Conservation (phyloP, 331 rosid species). For the Quercus tomentella region DNA sequence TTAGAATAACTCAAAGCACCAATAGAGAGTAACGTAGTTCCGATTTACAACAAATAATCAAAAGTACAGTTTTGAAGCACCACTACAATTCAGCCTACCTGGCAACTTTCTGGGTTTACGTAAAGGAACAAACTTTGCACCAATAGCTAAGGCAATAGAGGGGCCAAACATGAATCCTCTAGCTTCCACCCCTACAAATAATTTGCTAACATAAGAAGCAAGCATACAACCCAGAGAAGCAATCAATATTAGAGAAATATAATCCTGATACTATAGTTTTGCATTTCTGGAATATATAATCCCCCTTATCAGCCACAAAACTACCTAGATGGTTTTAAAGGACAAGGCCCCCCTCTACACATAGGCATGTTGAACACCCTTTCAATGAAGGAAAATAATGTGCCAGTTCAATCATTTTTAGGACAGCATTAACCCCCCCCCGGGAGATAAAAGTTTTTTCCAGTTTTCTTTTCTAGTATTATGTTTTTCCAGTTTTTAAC, state of each 20-base stretch:
- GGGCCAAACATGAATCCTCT: conserved; percentile 98
- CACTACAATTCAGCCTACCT: conserved; percentile 33
- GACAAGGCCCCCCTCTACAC: not conserved
- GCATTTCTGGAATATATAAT: not conserved
- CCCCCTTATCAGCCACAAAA: not conserved
- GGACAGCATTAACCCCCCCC: not conserved
- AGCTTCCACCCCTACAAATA: conserved; percentile 79
- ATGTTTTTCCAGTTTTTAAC: not conserved
- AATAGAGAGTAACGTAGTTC: not conserved
- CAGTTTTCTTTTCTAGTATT: too few relatives aligned
- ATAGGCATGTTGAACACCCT: not conserved
- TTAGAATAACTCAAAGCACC: not conserved
- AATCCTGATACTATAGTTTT: not conserved
- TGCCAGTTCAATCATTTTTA: not conserved
- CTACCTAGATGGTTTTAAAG: not conserved
- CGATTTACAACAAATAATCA: conserved; percentile 8
- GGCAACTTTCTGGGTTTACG: conserved; percentile 95
- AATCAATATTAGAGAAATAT: not conserved
- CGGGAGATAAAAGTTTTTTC: not conserved
- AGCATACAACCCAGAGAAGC: not conserved
- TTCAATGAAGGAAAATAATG: not conserved
- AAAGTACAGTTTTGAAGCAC: not conserved
- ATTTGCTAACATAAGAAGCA: conserved; percentile 14
- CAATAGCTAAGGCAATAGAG: conserved; percentile 80
- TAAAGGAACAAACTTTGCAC: conserved; percentile 94